Conservation (phyloP, 2,329 filamentous ascomycete genomes). For the Colletotrichum viniferum region DNA sequence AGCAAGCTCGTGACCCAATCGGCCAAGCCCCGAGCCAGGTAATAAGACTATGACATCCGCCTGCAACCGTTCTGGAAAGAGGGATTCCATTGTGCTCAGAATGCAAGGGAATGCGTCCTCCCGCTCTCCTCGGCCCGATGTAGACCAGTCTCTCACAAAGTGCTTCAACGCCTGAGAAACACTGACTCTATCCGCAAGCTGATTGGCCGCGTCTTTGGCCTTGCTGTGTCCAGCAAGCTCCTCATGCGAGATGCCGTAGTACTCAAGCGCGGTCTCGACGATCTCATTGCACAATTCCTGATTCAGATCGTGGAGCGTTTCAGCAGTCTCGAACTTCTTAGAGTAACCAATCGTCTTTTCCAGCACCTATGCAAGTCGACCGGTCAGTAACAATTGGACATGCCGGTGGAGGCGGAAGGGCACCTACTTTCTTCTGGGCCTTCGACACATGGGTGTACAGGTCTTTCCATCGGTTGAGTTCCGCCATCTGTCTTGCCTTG, state of each 20-base stretch:
- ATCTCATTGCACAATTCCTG: conserved; percentile 50
- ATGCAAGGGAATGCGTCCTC: conserved; percentile 45
- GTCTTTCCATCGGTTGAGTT: conserved; percentile 37
- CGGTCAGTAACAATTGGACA: neutral
- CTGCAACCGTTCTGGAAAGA: too few relatives aligned
- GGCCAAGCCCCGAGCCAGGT: conserved; percentile 57
- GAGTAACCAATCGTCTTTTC: conserved; percentile 63
- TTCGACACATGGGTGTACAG: conserved; percentile 40
- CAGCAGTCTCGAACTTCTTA: conserved; percentile 52
- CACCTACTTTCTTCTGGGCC: conserved; percentile 31
- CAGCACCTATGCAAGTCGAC: conserved; percentile 41
- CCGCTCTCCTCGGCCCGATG: conserved; percentile 50
- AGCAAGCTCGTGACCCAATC: conserved; percentile 56
- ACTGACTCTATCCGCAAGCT: conserved; percentile 48
- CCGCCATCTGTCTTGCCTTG: conserved; percentile 35
- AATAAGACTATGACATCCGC: conserved; percentile 44
- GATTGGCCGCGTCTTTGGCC: conserved; percentile 38
- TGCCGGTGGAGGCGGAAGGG: too few relatives aligned
- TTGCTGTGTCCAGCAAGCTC: conserved; percentile 51
- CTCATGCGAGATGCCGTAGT: conserved; percentile 45
- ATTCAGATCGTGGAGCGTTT: conserved; percentile 48
- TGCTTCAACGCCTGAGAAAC: conserved; percentile 61
- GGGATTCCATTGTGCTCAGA: conserved; percentile 30
- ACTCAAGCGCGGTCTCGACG: conserved; percentile 46
- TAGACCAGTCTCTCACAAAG: conserved; percentile 61